Base-by-base conservation (phyloP, 495 filamentous ascomycete species). In the Neurospora intermedia region DNA sequence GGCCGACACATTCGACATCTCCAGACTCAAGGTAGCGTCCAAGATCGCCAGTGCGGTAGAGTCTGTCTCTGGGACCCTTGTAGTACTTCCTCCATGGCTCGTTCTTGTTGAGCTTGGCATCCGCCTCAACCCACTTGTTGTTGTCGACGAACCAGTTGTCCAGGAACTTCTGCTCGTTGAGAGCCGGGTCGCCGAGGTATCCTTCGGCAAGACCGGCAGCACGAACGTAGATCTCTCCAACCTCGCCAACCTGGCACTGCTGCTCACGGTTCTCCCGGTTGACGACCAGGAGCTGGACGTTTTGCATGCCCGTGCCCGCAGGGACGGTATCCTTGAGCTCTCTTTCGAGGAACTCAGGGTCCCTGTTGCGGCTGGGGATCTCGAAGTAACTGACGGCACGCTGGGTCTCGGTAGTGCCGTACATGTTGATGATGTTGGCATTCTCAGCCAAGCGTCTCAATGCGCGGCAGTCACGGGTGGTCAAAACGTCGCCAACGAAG, bases 401-500 rank as follows among this genome's bases (percentile, higher is more conserved):
- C 78, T 94, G 91, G 0, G 94, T 97, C 79, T 98, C 94, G 0
- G 94, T 97, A 0, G 94, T 96, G 43, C 94, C 93, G 77, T 95
- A 97, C 91, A 96, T 93, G 83, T 96, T 95, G 73, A 94, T 88
- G 71, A 97, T 94, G 74, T 86, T 87, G 48, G 89, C 90, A 73
- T 97, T 97, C 0, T 87, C 85, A 0, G 94, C 96, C 45, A 98
- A 86, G 20, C 86, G 84, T 71, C 94, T 91, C 11, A 98, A 85
- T 20, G 88, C 85, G n/a, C 88, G 86, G 82, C 94, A 97, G 75
- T 98, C 94, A 76, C 90, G 87, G 78, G 91, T 97, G 74, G 92
- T 96, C 73, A 99, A 75, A 16, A 98, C 87, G 78, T 99, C 96
- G 41, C 96, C 96, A 8, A 99, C 96, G 77, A 97, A 98, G 86